These are phyloP conservation scores for Calonectria henricotiae DNA, from an alignment of 2,329 filamentous ascomycete genomes.

Conservation along the genomic window DNA sequence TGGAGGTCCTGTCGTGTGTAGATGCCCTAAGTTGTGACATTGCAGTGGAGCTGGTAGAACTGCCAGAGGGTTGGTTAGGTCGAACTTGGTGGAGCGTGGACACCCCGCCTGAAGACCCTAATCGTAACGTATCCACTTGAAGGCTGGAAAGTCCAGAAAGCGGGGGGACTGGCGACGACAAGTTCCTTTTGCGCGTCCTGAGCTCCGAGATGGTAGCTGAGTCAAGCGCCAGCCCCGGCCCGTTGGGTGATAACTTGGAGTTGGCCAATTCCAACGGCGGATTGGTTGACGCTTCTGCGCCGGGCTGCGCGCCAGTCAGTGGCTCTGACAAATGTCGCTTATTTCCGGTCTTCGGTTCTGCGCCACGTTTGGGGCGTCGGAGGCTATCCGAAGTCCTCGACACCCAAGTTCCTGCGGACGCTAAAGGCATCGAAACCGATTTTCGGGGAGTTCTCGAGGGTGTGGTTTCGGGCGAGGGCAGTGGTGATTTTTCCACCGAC, in stretches of 20 bases:
- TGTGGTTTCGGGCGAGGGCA: slow-evolving; percentile 58
- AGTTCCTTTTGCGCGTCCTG: slow-evolving; percentile 61
- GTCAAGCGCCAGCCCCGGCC: slow-evolving; percentile 49
- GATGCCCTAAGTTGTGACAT: slow-evolving; percentile 59
- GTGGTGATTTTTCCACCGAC: slow-evolving; percentile 34
- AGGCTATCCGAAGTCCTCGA: slow-evolving; percentile 70
- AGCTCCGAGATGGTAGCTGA: slow-evolving; percentile 50
- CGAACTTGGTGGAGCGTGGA: slow-evolving; percentile 58
- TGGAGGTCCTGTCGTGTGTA: slow-evolving; percentile 66
- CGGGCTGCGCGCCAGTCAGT: slow-evolving; percentile 55
- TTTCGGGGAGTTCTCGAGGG: slow-evolving; percentile 66
- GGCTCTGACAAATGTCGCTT: slow-evolving; percentile 72
- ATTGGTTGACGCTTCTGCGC: slow-evolving; percentile 53
- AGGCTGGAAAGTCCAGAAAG: slow-evolving; percentile 71
- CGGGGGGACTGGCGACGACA: slow-evolving; percentile 72
- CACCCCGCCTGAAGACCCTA: slow-evolving; percentile 63
- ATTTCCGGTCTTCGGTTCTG: slow-evolving; percentile 61
- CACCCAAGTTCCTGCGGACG: slow-evolving; percentile 72
- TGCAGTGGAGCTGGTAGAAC: slow-evolving; percentile 62
- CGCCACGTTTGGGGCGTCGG: slow-evolving; percentile 69
- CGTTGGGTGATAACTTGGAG: slow-evolving; percentile 46
- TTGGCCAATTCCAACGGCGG: slow-evolving; percentile 49
- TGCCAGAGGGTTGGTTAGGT: slow-evolving; percentile 63
- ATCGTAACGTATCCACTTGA: slow-evolving; percentile 68
- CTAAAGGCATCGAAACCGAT: slow-evolving; percentile 75